These are phyloP conservation scores for Rhodosporidiobolus odoratus DNA, from an alignment of 768 basidiomycete species.

Conservation along the genomic window DNA sequence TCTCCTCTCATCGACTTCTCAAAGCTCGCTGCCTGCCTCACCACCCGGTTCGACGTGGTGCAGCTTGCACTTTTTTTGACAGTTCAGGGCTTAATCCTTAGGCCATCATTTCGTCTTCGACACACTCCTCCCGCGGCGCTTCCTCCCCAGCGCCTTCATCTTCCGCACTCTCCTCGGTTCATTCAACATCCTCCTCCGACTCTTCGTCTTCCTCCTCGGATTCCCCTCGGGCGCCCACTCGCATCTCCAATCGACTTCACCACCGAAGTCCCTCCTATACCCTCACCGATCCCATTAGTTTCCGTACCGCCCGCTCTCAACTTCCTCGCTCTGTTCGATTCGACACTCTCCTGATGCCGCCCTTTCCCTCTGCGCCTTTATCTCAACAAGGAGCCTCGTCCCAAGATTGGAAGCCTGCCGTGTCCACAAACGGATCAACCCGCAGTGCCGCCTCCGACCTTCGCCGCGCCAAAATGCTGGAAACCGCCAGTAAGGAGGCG, in stretches of 20 bases:
- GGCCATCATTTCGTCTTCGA: neutral
- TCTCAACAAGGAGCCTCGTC: neutral
- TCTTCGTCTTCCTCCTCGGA: too few species aligned
- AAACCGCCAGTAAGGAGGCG: neutral
- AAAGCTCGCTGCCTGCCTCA: neutral
- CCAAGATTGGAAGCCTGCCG: neutral
- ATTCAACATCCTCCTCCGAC: neutral
- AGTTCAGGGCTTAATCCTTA: neutral
- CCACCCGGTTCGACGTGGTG: neutral
- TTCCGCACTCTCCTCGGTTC: neutral
- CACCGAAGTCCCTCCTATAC: neutral
- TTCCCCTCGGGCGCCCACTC: neutral
- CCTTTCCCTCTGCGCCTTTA: neutral
- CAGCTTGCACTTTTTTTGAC: neutral
- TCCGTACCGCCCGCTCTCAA: neutral
- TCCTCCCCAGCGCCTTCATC: neutral
- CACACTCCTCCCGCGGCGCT: neutral
- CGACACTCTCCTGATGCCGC: neutral
- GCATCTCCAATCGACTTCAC: neutral
- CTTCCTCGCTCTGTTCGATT: neutral
- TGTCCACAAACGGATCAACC: neutral
- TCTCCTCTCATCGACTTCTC: neutral
- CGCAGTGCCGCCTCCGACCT: too few species aligned
- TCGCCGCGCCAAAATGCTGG: neutral
- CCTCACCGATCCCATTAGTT: neutral